A percentile compares a stretch with the other conserved stretches of the same genome.
phyloP scores from a whole-genome alignment of 495 filamentous ascomycete genomes.

The Penicillium paxilli region DNA sequence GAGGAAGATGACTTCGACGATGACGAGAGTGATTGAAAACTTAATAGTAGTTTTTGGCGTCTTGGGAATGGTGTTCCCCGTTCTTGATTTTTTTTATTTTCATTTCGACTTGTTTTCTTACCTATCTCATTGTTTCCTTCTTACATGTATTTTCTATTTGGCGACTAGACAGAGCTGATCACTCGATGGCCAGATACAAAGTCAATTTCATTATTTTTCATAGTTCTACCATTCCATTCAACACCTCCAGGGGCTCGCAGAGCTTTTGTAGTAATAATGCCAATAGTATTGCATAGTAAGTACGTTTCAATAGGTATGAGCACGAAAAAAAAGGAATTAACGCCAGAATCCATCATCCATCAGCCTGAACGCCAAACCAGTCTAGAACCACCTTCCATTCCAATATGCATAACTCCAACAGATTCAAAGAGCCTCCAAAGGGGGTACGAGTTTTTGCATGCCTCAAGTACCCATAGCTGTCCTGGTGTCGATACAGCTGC shows the following conservation, averaged over 20 bases:
- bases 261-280: no score
- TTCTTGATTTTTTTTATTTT: slow-evolving; percentile 4
- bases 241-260: no score
- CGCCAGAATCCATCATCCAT: background rate
- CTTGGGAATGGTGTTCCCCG: background rate
- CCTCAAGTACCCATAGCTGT: background rate
- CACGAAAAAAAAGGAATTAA: no score
- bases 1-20: slow-evolving; percentile 42
- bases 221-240: background rate
- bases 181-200: slow-evolving; percentile 1
- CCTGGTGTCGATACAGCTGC: background rate
- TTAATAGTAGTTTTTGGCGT: background rate
- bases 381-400: slow-evolving; percentile 2
- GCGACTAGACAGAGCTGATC: slow-evolving; percentile 20
- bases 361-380: background rate
- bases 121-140: background rate
- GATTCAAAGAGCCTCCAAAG: background rate
- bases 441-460: background rate
- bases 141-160: slow-evolving; percentile 7
- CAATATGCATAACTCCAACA: background rate
- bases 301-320: no score
- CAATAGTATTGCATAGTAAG: no score
- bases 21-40: slow-evolving; percentile 38
- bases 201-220: background rate
- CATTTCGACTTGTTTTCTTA: slow-evolving; percentile 7